A percentile compares a stretch with the other conserved stretches of the same genome.
phyloP scores from a whole-genome alignment of 2,329 filamentous ascomycete species.

The Pyrenophora tritici-repentis region DNA sequence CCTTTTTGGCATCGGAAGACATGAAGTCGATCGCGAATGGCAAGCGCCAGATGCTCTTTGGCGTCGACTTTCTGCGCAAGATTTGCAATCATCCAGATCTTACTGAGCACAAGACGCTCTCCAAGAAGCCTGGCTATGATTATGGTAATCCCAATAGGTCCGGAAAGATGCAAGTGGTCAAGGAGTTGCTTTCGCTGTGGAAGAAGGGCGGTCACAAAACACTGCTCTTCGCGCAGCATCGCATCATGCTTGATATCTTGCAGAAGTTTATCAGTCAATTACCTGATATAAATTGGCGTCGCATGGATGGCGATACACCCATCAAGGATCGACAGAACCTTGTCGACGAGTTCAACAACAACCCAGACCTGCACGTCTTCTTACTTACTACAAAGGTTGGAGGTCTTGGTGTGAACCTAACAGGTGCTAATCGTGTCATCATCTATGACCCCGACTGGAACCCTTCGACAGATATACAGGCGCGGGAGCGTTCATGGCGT shows the following conservation, averaged over 20 bases:
- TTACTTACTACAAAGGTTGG: constrained; percentile 94
- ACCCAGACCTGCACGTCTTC: constrained; percentile 81
- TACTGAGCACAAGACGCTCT: constrained; percentile 66
- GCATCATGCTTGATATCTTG: constrained; percentile 93
- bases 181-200: constrained; percentile 85
- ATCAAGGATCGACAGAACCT: constrained; percentile 87
- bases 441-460: constrained; percentile 99
- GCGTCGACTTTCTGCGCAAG: constrained; percentile 90
- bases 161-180: constrained; percentile 94
- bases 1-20: constrained; percentile 80
- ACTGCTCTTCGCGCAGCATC: constrained; percentile 87
- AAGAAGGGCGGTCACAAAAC: constrained; percentile 92
- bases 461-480: constrained; percentile 93
- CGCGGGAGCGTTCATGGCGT: constrained; percentile 92
- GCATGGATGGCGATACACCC: constrained; percentile 92
- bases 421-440: constrained; percentile 92
- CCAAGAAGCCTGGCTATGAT: constrained; percentile 67
- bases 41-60: constrained; percentile 79
- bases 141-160: constrained; percentile 82
- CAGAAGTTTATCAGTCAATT: constrained; percentile 76
- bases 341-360: constrained; percentile 90
- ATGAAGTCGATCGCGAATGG: constrained; percentile 80
- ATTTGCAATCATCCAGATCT: constrained; percentile 98
- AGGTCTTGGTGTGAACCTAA: constrained; percentile 90
- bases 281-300: constrained; percentile 73